Percentiles rank a stretch among this genome's conserved stretches.
Evolutionary conservation across 306 rosid species (phyloP).

Genomic region (Quercus alba): DNA sequence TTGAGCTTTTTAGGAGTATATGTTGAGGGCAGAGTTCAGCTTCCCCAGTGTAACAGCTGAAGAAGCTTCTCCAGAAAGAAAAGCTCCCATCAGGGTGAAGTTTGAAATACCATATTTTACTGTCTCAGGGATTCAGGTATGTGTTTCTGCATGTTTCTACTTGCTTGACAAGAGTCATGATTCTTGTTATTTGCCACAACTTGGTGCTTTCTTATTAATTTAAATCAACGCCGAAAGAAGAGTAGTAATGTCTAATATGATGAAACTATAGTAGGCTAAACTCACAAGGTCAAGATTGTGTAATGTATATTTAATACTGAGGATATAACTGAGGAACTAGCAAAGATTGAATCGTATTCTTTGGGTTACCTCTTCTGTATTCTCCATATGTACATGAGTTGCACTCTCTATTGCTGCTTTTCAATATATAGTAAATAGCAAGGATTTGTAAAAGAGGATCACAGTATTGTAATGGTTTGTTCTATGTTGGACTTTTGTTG

Average conservation of each 20-base stretch:
- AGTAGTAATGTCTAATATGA: neutral
- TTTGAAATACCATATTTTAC: conserved; percentile 99
- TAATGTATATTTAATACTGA: too few relatives aligned
- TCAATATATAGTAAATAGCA: neutral
- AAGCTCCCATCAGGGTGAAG: conserved; percentile 94
- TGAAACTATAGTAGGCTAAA: neutral
- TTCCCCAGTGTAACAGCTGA: conserved; percentile 88
- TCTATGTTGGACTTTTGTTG: too few relatives aligned
- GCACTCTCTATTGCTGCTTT: neutral
- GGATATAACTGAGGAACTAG: neutral
- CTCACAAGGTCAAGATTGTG: neutral
- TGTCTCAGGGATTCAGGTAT: conserved; percentile 96
- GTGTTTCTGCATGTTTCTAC: neutral
- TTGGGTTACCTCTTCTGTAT: neutral
- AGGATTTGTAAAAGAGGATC: neutral
- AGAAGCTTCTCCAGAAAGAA: conserved; percentile 89
- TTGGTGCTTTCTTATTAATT: neutral
- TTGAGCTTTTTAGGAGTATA: conserved; percentile 60
- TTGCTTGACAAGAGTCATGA: too few relatives aligned
- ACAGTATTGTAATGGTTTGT: neutral
- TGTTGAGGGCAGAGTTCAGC: conserved; percentile 93
- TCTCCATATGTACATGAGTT: neutral
- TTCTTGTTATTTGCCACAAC: neutral
- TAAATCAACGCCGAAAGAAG: neutral
- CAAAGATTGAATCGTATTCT: neutral